A percentile compares a stretch with the other conserved stretches of the same genome.
Conservation (phyloP, 768 basidiomycete genomes). For the Mycena amicta region DNA sequence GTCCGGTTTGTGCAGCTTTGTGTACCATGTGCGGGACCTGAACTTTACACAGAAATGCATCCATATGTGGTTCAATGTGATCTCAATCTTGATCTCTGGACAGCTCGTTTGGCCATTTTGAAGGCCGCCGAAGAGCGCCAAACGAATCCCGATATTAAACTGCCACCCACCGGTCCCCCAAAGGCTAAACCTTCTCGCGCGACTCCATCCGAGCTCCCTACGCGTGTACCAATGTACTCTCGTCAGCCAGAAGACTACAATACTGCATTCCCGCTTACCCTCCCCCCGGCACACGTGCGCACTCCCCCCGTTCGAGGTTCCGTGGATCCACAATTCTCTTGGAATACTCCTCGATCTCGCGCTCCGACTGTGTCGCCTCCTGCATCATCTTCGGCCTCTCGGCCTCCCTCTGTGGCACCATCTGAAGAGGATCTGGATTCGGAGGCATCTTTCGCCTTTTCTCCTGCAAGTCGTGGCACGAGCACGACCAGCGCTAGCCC, state of each 20-base stretch:
- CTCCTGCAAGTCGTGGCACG: slow-evolving; percentile 26
- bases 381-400: slow-evolving; percentile 11
- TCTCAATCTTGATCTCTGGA: slow-evolving; percentile 73
- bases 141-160: neutral
- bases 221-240: slow-evolving; percentile 27
- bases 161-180: slow-evolving; percentile 11
- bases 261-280: slow-evolving; percentile 37
- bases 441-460: slow-evolving; percentile 23
- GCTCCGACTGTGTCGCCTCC: slow-evolving; percentile 6
- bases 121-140: slow-evolving; percentile 24
- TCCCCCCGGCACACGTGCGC: slow-evolving; percentile 34
- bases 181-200: neutral
- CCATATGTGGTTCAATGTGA: slow-evolving; percentile 68
- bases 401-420: slow-evolving; percentile 6
- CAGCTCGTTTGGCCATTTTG: slow-evolving; percentile 47
- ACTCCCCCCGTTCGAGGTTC: slow-evolving; percentile 10
- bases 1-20: slow-evolving; percentile 55
- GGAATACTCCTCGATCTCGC: slow-evolving; percentile 9
- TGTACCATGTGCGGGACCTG: neutral
- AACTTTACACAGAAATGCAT: slow-evolving; percentile 56
- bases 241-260: slow-evolving; percentile 51
- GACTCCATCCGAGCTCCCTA: neutral
- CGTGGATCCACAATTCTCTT: slow-evolving; percentile 1
- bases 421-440: slow-evolving; percentile 15
- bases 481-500: slow-evolving; percentile 22